Percentiles rank a stretch among this genome's conserved stretches.
phyloP scores from a whole-genome alignment of 1,284 basidiomycete genomes.

The Hortiboletus rubellus region DNA sequence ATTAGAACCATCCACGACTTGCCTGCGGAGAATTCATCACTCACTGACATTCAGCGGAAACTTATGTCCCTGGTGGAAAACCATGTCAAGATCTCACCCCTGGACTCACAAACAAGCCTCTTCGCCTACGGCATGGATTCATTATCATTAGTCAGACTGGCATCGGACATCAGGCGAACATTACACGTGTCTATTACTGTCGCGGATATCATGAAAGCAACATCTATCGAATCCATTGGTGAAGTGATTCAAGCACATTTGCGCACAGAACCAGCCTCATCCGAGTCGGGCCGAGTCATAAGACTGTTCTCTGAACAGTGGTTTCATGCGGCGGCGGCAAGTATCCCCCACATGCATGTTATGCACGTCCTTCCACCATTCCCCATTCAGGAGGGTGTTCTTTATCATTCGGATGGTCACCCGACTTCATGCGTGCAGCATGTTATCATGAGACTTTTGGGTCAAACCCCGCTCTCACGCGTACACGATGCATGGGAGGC shows the following conservation, averaged over 20 bases:
- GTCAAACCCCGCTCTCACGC: slow-evolving; percentile 22
- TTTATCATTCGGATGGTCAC: slow-evolving; percentile 43
- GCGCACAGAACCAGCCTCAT: background rate
- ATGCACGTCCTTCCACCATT: slow-evolving; percentile 46
- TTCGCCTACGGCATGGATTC: slow-evolving; percentile 52
- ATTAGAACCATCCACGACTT: slow-evolving; percentile 4
- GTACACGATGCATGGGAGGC: slow-evolving; percentile 40
- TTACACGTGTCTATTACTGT: slow-evolving; percentile 37
- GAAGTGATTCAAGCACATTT: slow-evolving; percentile 20
- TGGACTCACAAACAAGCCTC: slow-evolving; percentile 34
- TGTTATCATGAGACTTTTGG: slow-evolving; percentile 38
- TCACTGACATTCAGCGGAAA: slow-evolving; percentile 4
- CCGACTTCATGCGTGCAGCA: slow-evolving; percentile 50
- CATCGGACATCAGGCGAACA: slow-evolving; percentile 37
- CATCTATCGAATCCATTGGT: slow-evolving; percentile 39
- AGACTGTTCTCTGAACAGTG: slow-evolving; percentile 33
- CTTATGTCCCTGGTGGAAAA: slow-evolving; percentile 16
- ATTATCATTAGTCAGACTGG: slow-evolving; percentile 41
- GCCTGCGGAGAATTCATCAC: background rate
- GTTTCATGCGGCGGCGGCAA: slow-evolving; percentile 29
- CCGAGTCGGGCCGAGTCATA: slow-evolving; percentile 13
- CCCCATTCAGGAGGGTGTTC: slow-evolving; percentile 50
- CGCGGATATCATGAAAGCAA: slow-evolving; percentile 44
- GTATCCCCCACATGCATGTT: slow-evolving; percentile 29
- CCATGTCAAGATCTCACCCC: slow-evolving; percentile 9